Conservation (phyloP, 495 filamentous ascomycete species). For the Aspergillus bertholletiae region DNA sequence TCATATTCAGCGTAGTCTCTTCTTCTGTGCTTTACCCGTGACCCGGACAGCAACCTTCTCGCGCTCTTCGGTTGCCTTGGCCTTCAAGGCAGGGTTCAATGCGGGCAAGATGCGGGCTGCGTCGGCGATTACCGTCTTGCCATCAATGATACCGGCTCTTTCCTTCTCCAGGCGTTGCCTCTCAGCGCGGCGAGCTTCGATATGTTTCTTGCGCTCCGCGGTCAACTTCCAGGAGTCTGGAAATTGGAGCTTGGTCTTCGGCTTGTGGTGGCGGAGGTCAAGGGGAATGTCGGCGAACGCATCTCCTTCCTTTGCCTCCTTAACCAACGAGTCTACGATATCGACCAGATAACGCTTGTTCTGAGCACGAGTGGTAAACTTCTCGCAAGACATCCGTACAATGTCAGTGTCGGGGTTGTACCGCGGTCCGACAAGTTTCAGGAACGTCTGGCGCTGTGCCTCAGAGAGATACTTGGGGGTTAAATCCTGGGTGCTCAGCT, state of each 20-base stretch:
- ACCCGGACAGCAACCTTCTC: constrained; percentile 39
- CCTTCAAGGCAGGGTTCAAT: constrained; percentile 33
- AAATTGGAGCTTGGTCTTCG: constrained; percentile 64
- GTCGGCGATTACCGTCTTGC: constrained; percentile 33
- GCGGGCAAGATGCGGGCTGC: constrained; percentile 30
- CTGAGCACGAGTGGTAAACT: constrained; percentile 80
- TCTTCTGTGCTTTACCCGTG: constrained; percentile 23
- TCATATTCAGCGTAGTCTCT: constrained; percentile 18
- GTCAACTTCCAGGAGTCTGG: constrained; percentile 80
- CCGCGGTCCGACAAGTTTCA: constrained; percentile 81
- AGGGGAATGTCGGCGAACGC: constrained; percentile 86
- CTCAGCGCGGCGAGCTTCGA: constrained; percentile 56
- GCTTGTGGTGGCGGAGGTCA: constrained; percentile 81
- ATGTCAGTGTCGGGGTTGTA: constrained; percentile 86
- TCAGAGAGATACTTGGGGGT: constrained; percentile 54
- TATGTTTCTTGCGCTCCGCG: constrained; percentile 57
- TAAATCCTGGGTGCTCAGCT: constrained; percentile 73
- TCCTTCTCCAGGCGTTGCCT: constrained; percentile 24
- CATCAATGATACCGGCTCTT: constrained; percentile 30
- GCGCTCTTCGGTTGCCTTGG: constrained; percentile 31
- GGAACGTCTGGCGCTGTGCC: constrained; percentile 71
- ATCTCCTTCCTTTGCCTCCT: constrained; percentile 77
- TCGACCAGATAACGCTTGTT: constrained; percentile 94
- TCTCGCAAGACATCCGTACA: constrained; percentile 88
- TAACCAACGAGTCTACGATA: constrained; percentile 66